Base-by-base conservation (phyloP, 2,329 filamentous ascomycete species). In the Aspergillus novoparasiticus region DNA sequence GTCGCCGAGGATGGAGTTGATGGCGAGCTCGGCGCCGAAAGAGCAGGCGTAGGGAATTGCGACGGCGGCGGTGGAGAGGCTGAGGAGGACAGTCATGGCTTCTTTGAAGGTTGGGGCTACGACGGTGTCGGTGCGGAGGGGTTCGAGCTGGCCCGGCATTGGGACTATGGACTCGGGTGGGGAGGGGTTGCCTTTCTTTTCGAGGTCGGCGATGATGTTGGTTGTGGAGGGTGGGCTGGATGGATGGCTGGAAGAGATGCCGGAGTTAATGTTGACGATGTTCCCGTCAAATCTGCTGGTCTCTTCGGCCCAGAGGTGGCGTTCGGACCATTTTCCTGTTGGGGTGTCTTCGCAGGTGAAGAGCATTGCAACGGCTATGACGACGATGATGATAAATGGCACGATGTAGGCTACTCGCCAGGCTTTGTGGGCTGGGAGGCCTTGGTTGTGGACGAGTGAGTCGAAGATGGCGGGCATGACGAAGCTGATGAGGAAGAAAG, bases 381-480 rank as follows among this genome's bases (percentile, higher is more conserved):
- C 72, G 14, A 89, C 82, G 75, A 94, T 90, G 68, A 94, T 85
- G 69, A 94, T 86, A 64, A 95, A 90, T 0, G 93, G 93, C 6
- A 96, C 90, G 65, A 96, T 82, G 75, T 96, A 97, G 3, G 92
- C 86, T 1, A 96, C 87, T 30, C 93, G 87, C 93, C 94, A 97
- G 2, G 93, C 90, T 43, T 88, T 84, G 69, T 91, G 88, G 2
- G 87, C 79, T 1, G 83, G 80, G 60, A 94, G 81, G 8, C 88
- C 86, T 56, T 83, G 83, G 1, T 83, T 73, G 8, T 79, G 72
- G 26, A 91, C 85, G 26, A 96, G 83, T 0, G 90, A 91, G 77
- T 96, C 90, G 78, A 90, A 95, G 62, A 97, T 89, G 6, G 92
- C 92, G 2, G 94, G 93, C 93, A 97, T 96, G 70, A 94, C 86